phyloP scores from a whole-genome alignment of 176 grass and related monocot genomes.

The Luzula sylvatica region DNA sequence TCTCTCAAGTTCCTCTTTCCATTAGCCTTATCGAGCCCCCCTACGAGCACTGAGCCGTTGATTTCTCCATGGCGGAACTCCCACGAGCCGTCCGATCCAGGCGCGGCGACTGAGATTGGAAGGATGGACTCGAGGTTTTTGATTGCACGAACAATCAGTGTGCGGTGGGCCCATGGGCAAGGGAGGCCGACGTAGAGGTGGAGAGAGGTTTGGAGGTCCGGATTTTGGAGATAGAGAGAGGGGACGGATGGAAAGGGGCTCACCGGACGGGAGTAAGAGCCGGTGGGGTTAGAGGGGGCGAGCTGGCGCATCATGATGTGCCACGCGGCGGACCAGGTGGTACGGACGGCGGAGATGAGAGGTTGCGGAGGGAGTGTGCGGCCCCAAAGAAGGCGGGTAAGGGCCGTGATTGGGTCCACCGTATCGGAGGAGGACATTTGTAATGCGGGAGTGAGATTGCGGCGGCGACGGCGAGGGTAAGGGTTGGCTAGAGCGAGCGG shows the following conservation, averaged over 20 bases:
- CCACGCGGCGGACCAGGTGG: slow-evolving; percentile 44
- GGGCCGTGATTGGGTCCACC: slow-evolving; percentile 25
- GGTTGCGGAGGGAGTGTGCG: slow-evolving; percentile 22
- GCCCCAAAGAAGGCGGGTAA: slow-evolving; percentile 33
- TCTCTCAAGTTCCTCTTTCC: slow-evolving; percentile 61
- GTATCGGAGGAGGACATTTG: neutral
- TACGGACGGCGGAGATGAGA: slow-evolving; percentile 31
- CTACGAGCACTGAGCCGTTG: slow-evolving; percentile 7
- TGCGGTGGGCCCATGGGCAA: slow-evolving; percentile 85
- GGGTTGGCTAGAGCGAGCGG: neutral
- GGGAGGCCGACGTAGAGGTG: slow-evolving; percentile 83
- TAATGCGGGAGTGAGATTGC: neutral
- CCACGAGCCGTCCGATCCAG: slow-evolving; percentile 63
- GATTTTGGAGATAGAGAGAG: slow-evolving; percentile 17
- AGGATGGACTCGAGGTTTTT: slow-evolving; percentile 37
- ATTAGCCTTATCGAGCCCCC: slow-evolving; percentile 45
- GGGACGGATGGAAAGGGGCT: slow-evolving; percentile 47
- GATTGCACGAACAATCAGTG: slow-evolving; percentile 52
- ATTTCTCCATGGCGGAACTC: slow-evolving; percentile 20
- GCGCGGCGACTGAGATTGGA: slow-evolving; percentile 52
- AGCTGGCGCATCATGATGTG: slow-evolving; percentile 84
- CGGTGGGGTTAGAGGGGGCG: slow-evolving; percentile 47
- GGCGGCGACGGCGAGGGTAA: neutral
- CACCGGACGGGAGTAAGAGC: slow-evolving; percentile 50
- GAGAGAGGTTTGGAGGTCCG: slow-evolving; percentile 19